phyloP scores from a whole-genome alignment of 495 filamentous ascomycete genomes.

The Haplographium delicatum region DNA sequence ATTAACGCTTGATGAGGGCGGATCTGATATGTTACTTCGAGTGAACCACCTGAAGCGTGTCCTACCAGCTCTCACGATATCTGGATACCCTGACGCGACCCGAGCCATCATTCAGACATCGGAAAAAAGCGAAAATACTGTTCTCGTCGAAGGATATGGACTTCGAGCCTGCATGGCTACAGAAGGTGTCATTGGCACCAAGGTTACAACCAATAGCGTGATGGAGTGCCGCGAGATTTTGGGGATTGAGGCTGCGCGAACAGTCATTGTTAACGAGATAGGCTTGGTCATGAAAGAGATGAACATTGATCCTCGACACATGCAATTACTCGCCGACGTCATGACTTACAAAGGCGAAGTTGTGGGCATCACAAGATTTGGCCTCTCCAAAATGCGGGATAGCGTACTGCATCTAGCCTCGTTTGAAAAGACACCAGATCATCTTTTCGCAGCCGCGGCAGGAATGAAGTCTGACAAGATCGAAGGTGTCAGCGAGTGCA shows the following conservation, averaged over 20 bases:
- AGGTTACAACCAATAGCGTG: slow-evolving; percentile 75
- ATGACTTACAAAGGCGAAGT: slow-evolving; percentile 99
- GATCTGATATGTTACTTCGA: slow-evolving; percentile 70
- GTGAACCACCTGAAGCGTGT: slow-evolving; percentile 78
- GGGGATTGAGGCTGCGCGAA: slow-evolving; percentile 90
- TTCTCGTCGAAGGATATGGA: slow-evolving; percentile 94
- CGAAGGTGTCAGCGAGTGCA: slow-evolving; percentile 92
- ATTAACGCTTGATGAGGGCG: slow-evolving; percentile 37
- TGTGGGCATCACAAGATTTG: slow-evolving; percentile 95
- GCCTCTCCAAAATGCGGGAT: slow-evolving; percentile 94
- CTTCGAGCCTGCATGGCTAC: slow-evolving; percentile 86
- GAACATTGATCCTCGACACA: slow-evolving; percentile 96
- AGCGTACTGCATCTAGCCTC: slow-evolving; percentile 89
- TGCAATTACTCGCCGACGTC: slow-evolving; percentile 96
- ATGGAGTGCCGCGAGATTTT: slow-evolving; percentile 91
- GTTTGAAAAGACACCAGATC: slow-evolving; percentile 98
- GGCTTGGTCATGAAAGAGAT: slow-evolving; percentile 78
- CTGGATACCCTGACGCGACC: slow-evolving; percentile 77
- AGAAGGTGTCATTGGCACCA: slow-evolving; percentile 71
- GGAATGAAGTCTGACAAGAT: slow-evolving; percentile 83
- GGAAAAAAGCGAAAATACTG: slow-evolving; percentile 52
- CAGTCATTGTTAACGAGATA: slow-evolving; percentile 79
- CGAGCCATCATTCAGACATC: slow-evolving; percentile 80
- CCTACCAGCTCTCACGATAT: slow-evolving; percentile 72
- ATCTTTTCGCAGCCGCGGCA: slow-evolving; percentile 91